Conservation (phyloP, 305 asterid species). For the Andrographis paniculata region DNA sequence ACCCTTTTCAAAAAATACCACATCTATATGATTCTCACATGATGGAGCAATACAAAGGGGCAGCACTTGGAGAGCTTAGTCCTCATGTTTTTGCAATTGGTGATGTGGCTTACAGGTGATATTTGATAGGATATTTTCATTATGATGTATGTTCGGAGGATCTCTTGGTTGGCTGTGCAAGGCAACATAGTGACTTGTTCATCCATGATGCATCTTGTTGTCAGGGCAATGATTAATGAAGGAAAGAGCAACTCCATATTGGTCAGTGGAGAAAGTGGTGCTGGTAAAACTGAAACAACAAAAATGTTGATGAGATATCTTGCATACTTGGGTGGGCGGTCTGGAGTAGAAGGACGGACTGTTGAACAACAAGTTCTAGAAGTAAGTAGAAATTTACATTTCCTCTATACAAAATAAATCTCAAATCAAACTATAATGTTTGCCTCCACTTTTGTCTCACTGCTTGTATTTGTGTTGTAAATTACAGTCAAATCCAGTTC, state of each 20-base stretch:
- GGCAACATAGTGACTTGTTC: constrained; percentile 12
- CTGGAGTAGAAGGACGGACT: constrained; percentile 98
- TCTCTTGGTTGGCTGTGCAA: not conserved
- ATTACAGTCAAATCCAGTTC: constrained; percentile 96
- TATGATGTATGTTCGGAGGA: not conserved
- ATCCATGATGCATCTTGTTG: constrained; percentile 23
- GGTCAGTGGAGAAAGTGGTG: constrained; percentile 99
- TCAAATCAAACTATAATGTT: too few species aligned
- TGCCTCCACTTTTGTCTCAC: constrained; percentile 19
- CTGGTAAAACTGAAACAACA: constrained; percentile 99
- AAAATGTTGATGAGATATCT: constrained; percentile 99
- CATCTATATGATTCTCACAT: constrained; percentile 97
- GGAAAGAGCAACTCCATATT: constrained; percentile 95
- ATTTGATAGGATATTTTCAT: not conserved
- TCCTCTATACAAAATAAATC: too few species aligned
- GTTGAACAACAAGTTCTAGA: constrained; percentile 99
- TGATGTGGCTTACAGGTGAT: constrained; percentile 36
- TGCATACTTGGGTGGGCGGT: constrained; percentile 93
- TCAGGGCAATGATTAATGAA: constrained; percentile 94
- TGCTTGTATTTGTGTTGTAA: constrained; percentile 20
- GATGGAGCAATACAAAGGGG: constrained; percentile 99
- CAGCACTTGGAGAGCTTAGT: constrained; percentile 94
- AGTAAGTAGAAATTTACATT: constrained; percentile 40
- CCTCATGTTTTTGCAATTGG: constrained; percentile 99
- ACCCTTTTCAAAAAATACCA: constrained; percentile 98